phyloP scores from a whole-genome alignment of 192 early-diverging fungal genomes.

The Podila clonocystis region DNA sequence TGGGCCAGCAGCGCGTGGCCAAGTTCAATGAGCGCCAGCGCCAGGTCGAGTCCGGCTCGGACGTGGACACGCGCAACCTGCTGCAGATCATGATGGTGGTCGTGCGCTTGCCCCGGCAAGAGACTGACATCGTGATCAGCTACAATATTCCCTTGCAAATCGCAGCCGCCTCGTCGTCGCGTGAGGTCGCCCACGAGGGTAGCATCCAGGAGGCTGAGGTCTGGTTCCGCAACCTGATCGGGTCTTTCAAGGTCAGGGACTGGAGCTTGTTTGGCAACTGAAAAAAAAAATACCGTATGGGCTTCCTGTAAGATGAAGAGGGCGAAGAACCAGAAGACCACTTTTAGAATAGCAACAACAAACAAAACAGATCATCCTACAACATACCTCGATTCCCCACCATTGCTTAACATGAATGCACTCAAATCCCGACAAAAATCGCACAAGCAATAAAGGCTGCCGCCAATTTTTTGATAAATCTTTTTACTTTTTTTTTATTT shows the following conservation, averaged over 20 bases:
- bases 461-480: too few relatives aligned
- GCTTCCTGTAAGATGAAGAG: not conserved
- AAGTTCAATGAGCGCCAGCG: conserved; percentile 80
- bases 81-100: conserved; percentile 78
- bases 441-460: too few relatives aligned
- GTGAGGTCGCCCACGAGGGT: conserved; percentile 40
- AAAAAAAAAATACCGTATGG: not conserved
- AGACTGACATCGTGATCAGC: conserved; percentile 82
- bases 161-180: conserved; percentile 60
- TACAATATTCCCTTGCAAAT: conserved; percentile 75
- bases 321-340: not conserved
- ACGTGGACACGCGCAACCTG: conserved; percentile 60
- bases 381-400: not conserved
- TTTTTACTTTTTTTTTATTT: too few relatives aligned
- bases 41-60: not conserved
- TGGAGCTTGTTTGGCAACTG: conserved; percentile 66
- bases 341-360: not conserved
- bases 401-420: not conserved
- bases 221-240: conserved; percentile 57
- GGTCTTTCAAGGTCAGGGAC: conserved; percentile 57
- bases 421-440: not conserved
- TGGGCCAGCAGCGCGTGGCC: conserved; percentile 73
- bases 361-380: not conserved
- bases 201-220: conserved; percentile 47
- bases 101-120: conserved; percentile 70